Evolutionary conservation across 495 filamentous ascomycete genomes (phyloP).

Genomic region (Geoglossum glabrum): DNA sequence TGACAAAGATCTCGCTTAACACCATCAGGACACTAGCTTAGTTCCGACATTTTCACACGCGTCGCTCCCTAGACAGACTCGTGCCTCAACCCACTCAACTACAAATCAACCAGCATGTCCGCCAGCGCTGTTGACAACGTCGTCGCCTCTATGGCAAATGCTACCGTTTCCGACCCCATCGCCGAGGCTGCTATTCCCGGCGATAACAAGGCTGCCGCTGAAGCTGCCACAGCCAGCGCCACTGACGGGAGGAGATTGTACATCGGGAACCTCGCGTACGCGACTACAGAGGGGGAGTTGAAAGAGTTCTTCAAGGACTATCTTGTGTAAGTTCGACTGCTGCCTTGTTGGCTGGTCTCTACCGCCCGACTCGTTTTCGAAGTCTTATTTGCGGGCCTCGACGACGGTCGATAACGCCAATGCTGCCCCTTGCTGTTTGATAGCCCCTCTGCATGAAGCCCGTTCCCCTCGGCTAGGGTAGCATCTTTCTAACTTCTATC

Average conservation of each 20-base stretch:
- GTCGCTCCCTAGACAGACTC: neutral
- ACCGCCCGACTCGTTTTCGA: neutral
- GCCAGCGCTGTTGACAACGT: slow-evolving; percentile 45
- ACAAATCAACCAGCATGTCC: slow-evolving; percentile 1
- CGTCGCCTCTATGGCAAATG: slow-evolving; percentile 65
- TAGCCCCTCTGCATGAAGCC: neutral
- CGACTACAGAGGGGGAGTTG: slow-evolving; percentile 98
- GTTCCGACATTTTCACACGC: slow-evolving; percentile 1
- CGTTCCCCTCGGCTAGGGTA: neutral
- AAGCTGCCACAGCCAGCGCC: slow-evolving; percentile 85
- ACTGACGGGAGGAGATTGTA: slow-evolving; percentile 97
- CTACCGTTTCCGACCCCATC: slow-evolving; percentile 34
- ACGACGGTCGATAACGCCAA: neutral
- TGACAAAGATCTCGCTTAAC: neutral
- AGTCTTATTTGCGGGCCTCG: neutral
- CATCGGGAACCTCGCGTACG: slow-evolving; percentile 98
- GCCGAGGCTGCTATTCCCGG: slow-evolving; percentile 13
- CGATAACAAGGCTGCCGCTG: slow-evolving; percentile 33
- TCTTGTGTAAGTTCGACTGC: slow-evolving; percentile 61
- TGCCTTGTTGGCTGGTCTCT: neutral
- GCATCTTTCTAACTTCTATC: neutral
- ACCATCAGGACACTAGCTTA: neutral
- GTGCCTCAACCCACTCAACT: neutral
- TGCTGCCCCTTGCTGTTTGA: neutral
- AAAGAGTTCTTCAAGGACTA: slow-evolving; percentile 97